Base-by-base conservation (phyloP, 495 filamentous ascomycete genomes). In the Hypoxylon crocopeplum region DNA sequence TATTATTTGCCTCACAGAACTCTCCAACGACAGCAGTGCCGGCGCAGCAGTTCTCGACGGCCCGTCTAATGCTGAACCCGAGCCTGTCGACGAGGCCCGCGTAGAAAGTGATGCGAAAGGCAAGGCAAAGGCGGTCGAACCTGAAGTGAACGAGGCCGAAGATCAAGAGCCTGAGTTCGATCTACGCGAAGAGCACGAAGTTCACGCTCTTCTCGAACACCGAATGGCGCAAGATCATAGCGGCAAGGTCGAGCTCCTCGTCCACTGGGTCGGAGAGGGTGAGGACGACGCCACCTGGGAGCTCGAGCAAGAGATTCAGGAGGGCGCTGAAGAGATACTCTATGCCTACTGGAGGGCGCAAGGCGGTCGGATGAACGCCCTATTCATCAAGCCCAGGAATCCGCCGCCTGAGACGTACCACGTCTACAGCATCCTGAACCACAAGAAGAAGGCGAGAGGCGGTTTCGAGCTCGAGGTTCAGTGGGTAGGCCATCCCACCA, bases 391-490 rank as follows among this genome's bases (percentile, higher is more conserved):
- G 19, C 65, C 65, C 10, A 66, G 48, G 21, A 59, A 68, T 37
- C 37, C 68, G 19, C 68, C 68, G 11, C 16, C 50, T 7, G 64
- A 70, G 62, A 47, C 11, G 0, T 70, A 70, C 32, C 59, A 64
- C 36, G 65, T 68, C 5, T 68, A 48, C 25, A 68, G 56, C 21
- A 41, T 70, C 7, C 55, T 68, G 10, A 21, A 45, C 0, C 68
- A 70, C 29, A 48, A 68, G 22, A 68, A 49, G 51, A 68, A 55
- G 7, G 15, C 17, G 3, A 54, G 61, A 42, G 68, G 68, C 0
- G 68, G 68, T n/a, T 68, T 70, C 48, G 55, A 70, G 39, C 63
- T 68, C 38, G 68, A 68, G 53, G 65, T 70, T 6, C 68, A 70
- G 19, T 70, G 68, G 68, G 68, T 70, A 3, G 68, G 68, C 4